Percentiles rank a stretch among this genome's conserved stretches.
phyloP scores from a whole-genome alignment of 2,329 filamentous ascomycete species.

The Epichloe brachyelytri region DNA sequence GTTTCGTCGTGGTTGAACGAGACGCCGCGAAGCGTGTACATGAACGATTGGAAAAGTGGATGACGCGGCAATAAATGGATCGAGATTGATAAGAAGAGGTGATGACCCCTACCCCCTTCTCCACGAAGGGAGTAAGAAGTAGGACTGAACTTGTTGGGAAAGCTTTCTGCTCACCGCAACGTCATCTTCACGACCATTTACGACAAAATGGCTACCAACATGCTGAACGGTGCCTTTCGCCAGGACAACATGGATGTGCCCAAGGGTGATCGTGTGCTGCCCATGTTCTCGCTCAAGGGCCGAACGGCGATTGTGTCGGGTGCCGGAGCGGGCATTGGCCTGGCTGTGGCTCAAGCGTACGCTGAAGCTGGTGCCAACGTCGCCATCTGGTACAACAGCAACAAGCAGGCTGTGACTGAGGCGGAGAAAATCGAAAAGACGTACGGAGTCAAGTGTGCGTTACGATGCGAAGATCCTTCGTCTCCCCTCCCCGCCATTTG shows the following conservation, averaged over 20 bases:
- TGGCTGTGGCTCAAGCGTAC: conserved; percentile 48
- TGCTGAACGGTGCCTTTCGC: conserved; percentile 37
- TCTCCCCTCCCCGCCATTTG: neutral
- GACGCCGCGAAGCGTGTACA: too few species aligned
- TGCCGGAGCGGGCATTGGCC: conserved; percentile 53
- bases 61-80: neutral
- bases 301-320: conserved; percentile 59
- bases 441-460: conserved; percentile 55
- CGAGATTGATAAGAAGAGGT: neutral
- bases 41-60: neutral
- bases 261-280: conserved; percentile 39
- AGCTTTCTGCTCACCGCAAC: neutral
- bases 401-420: conserved; percentile 48
- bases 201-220: conserved; percentile 23
- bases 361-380: conserved; percentile 62
- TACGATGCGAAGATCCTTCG: neutral
- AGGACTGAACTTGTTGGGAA: too few species aligned
- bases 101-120: neutral
- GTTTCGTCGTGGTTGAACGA: neutral
- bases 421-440: conserved; percentile 51
- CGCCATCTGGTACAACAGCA: conserved; percentile 60
- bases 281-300: conserved; percentile 56
- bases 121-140: neutral
- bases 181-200: neutral
- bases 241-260: conserved; percentile 42